phyloP scores from a whole-genome alignment of 768 basidiomycete species.

The Symmetrospora coprosmae region DNA sequence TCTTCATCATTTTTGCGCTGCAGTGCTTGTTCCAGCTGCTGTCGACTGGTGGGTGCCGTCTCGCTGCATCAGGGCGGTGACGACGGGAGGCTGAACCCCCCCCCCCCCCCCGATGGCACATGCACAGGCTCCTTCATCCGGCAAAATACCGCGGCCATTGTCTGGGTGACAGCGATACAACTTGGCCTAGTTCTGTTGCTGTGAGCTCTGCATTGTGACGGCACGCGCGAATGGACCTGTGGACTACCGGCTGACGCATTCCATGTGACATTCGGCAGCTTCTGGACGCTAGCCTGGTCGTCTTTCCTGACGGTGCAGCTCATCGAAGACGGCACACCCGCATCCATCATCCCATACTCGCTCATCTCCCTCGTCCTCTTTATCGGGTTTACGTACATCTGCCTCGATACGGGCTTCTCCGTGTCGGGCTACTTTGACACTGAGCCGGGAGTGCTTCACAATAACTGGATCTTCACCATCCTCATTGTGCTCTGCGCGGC shows the following conservation, averaged over 20 bases:
- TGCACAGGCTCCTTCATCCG: conserved; percentile 61
- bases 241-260: too few relatives aligned
- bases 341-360: conserved; percentile 33
- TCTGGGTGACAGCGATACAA: conserved; percentile 47
- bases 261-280: conserved; percentile 10
- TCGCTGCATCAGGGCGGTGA: neutral
- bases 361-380: conserved; percentile 41
- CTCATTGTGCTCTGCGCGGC: conserved; percentile 54
- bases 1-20: conserved; percentile 35
- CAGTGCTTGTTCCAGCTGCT: conserved; percentile 27
- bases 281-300: conserved; percentile 29
- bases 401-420: conserved; percentile 62
- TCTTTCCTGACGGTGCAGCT: conserved; percentile 46
- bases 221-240: too few relatives aligned
- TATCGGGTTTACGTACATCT: conserved; percentile 62
- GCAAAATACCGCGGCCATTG: conserved; percentile 62
- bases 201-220: too few relatives aligned
- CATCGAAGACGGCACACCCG: conserved; percentile 73
- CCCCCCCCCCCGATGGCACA: too few relatives aligned
- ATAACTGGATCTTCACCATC: conserved; percentile 62
- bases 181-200: conserved; percentile 3
- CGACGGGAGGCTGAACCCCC: neutral
- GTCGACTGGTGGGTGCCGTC: conserved; percentile 9
- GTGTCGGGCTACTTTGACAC: conserved; percentile 49
- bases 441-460: conserved; percentile 49